These are phyloP conservation scores for Syncephalastrum monosporum DNA, from an alignment of 371 early-diverging fungal species.

Conservation along the genomic window DNA sequence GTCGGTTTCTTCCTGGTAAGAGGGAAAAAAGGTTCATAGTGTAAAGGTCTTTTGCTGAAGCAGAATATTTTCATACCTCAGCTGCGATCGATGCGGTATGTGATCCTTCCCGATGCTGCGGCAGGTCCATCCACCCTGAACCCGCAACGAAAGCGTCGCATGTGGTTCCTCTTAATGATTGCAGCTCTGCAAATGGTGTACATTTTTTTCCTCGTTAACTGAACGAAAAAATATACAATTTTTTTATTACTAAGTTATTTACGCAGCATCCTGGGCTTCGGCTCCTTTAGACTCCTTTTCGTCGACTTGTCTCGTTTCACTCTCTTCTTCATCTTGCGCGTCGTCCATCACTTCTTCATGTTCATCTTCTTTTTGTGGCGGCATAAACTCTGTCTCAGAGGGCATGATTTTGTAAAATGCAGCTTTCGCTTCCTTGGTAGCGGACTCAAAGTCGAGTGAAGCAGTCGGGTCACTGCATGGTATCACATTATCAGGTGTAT, in stretches of 20 bases:
- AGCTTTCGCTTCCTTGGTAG: slow-evolving; percentile 45
- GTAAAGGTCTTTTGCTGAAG: background rate
- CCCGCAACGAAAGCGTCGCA: slow-evolving; percentile 78
- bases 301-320: background rate
- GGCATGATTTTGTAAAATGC: slow-evolving; percentile 49
- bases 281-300: background rate
- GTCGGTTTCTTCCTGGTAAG: slow-evolving; percentile 68
- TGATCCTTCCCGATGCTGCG: slow-evolving; percentile 84
- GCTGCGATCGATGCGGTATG: slow-evolving; percentile 87
- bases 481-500: slow-evolving; percentile 45
- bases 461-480: slow-evolving; percentile 43
- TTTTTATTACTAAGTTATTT: slow-evolving; percentile 10
- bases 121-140: slow-evolving; percentile 70
- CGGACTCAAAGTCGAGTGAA: slow-evolving; percentile 48
- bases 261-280: background rate
- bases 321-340: slow-evolving; percentile 18
- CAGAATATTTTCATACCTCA: slow-evolving; percentile 24
- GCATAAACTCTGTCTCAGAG: slow-evolving; percentile 55
- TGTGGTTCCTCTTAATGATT: slow-evolving; percentile 87
- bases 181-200: slow-evolving; percentile 81
- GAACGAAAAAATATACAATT: slow-evolving; percentile 7
- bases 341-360: no score
- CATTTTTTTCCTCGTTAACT: slow-evolving; percentile 73
- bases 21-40: background rate
- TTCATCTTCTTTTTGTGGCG: slow-evolving; percentile 49